Base-by-base conservation (phyloP, 2,329 filamentous ascomycete species). In the Fusarium kyushuense region DNA sequence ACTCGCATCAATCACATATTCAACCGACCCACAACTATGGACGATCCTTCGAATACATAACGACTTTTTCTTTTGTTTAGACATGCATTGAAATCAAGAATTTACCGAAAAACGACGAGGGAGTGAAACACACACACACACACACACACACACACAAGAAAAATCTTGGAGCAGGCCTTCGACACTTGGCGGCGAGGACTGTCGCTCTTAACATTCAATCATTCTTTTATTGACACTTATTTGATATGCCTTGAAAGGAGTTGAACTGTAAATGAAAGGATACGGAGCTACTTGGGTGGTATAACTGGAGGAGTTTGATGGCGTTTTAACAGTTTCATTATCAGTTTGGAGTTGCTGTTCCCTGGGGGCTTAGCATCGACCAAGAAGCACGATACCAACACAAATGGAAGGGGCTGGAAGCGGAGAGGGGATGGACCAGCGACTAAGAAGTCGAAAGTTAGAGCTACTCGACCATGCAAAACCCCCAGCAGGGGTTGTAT, bases 381-480 rank as follows among this genome's bases (percentile, higher is more conserved):
- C 65, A 68, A 67, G 58, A 70, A 71, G 62, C 60, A 70, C 70
- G 72, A 74, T 74, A 74, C 72, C 72, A 74, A 67, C 58, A 71
- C 62, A 62, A 59, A 57, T 49, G 61, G 60, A 67, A 52, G 57
- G 57, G 60, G 45, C 51, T 19, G 62, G 53, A 43, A 58, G 43
- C 54, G 42, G 21, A 47, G 58, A 43, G 58, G 46, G 58, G 52
- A 53, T 48, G 49, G 56, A 72, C 54, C 56, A 64, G 68, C 41
- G 60, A 63, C 65, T 63, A 55, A 65, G 59, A 61, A 56, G 60
- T 60, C 43, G 35, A 52, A 27, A 27, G 55, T 25, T 13, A 47
- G 40, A 52, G 46, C 46, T 53, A 41, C 38, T 46, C 25, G 27
- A 27, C 25, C 45, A 46, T 45, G 49, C 29, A 58, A 52, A 54